Base-by-base conservation (phyloP, 257 asterid genomes). In the Cruciata laevipes region DNA sequence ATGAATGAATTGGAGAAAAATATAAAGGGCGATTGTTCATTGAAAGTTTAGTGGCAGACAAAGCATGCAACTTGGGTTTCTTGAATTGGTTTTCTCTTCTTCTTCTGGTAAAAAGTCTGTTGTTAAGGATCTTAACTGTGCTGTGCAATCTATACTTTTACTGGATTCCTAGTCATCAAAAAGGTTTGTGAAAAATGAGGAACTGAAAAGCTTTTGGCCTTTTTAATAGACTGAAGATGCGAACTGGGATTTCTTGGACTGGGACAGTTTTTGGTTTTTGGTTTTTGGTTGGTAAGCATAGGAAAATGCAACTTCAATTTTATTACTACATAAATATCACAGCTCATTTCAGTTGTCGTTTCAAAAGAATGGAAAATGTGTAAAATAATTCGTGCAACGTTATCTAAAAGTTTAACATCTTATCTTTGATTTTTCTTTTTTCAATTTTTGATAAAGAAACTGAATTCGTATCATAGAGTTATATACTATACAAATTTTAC, bases 41-140 rank as follows among this genome's bases (percentile, higher is more conserved):
- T 79, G 91, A 91, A 85, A 82, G 87, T 83, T 73, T 75, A 82
- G 83, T 91, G 98, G 96, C 96, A 84, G 94, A 91, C 96, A 85
- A 84, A 84, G 91, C 96, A 91, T 88, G 96, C 86, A 47, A 17
- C 55, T 47, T 47, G 55, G 55, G 20, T 47, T 47, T 47, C 55
- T 47, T 47, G 55, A 47, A 47, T 47, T 47, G 55, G 55, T 77
- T 72, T 78, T 53, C 67, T 67, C 55, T 59, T 33, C 68, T n/a
- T 70, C 56, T 51, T 63, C 47, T 42, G 32, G 66, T 31, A 61
- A 51, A 58, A 40, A 53, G 58, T 47, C 57, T 71, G 38, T 33
- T 33, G 38, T 67, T 68, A 33, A 30, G 77, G 74, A 69, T 71
- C 76, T 37, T 61, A 1, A 66, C 71, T 40, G 69, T 82, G 55